Evolutionary conservation across 2,329 filamentous ascomycete genomes (phyloP).

Genomic region (Podosphaera xanthii): DNA sequence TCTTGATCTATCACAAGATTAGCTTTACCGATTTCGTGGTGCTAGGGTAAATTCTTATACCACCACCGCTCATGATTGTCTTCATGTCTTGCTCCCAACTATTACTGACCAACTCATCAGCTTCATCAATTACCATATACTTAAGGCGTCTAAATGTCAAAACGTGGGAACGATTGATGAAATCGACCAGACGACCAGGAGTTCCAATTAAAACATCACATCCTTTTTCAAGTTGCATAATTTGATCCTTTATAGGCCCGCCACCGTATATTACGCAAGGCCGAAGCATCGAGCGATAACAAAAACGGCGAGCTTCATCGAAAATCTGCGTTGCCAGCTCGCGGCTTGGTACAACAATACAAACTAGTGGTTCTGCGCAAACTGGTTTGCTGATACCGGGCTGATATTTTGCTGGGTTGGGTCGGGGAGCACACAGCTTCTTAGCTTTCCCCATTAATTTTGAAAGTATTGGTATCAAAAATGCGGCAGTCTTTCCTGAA

Average conservation of each 20-base stretch:
- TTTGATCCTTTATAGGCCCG: slow-evolving; percentile 44
- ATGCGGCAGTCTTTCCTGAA: slow-evolving; percentile 89
- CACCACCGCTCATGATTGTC: slow-evolving; percentile 57
- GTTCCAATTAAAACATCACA: slow-evolving; percentile 80
- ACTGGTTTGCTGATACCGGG: slow-evolving; percentile 24
- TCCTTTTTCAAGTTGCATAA: slow-evolving; percentile 51
- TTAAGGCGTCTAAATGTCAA: slow-evolving; percentile 55
- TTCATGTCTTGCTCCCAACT: slow-evolving; percentile 61
- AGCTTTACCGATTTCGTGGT: background rate
- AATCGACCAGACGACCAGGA: slow-evolving; percentile 65
- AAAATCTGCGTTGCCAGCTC: slow-evolving; percentile 91
- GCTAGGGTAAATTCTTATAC: slow-evolving; percentile 25
- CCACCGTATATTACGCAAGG: slow-evolving; percentile 82
- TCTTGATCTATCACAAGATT: slow-evolving; percentile 38
- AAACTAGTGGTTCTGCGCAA: slow-evolving; percentile 65
- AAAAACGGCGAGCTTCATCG: slow-evolving; percentile 77
- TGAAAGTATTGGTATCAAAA: slow-evolving; percentile 70
- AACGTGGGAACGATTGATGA: slow-evolving; percentile 48
- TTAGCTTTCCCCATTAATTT: slow-evolving; percentile 91
- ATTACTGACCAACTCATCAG: slow-evolving; percentile 66
- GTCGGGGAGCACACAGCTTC: slow-evolving; percentile 59
- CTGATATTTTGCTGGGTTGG: slow-evolving; percentile 35
- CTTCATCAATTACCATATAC: slow-evolving; percentile 75
- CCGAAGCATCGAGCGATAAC: slow-evolving; percentile 84
- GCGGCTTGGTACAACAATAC: slow-evolving; percentile 68